Base-by-base conservation (phyloP, 2,329 filamentous ascomycete genomes). In the Colletotrichum graminicola region DNA sequence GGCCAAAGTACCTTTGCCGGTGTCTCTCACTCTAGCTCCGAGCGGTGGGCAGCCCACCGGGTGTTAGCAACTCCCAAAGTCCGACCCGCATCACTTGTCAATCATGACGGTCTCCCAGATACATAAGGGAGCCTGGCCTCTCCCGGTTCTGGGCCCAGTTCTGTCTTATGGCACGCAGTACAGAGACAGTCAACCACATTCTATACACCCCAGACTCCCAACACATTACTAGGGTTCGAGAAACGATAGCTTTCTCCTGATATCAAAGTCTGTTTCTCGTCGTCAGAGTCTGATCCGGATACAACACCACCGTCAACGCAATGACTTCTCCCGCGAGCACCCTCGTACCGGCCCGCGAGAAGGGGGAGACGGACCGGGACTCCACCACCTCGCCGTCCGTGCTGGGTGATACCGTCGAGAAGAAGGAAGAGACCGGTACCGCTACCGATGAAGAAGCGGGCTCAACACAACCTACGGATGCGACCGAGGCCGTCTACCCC, bases 401-500 rank as follows among this genome's bases (percentile, higher is more conserved):
- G n/a, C 55, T 69, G 23, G 66, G 57, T 34, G 67, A 62, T 1
- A 49, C 45, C 14, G 54, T 66, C 26, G 64, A 62, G 14, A 71
- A 64, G 60, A 73, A 71, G 57, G 66, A 71, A 43, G 61, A 72
- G 3, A 39, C 54, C 23, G 71, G 66, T 34, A 41, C 23, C 10
- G 64, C 61, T 2, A 66, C 71, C 16, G 73, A 74, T 6, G 73
- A 74, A 23, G 73, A 74, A 23, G 51, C 63, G 32, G 66, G 65
- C 10, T 41, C 60, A 45, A 45, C 67, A 3, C 64, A 67, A 3
- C 60, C 68, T 0, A 36, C 56, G 32, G 66, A 75, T 23, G 26
- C 68, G n/a, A 72, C 75, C 26, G 77, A 80, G 14, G 75, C 75
- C 63, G 81, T 82, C 11, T 85, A 85, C 66, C 83, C 83, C 1